Base-by-base conservation (phyloP, 805 yeast species). In the Saccharomycopsis microspora region DNA sequence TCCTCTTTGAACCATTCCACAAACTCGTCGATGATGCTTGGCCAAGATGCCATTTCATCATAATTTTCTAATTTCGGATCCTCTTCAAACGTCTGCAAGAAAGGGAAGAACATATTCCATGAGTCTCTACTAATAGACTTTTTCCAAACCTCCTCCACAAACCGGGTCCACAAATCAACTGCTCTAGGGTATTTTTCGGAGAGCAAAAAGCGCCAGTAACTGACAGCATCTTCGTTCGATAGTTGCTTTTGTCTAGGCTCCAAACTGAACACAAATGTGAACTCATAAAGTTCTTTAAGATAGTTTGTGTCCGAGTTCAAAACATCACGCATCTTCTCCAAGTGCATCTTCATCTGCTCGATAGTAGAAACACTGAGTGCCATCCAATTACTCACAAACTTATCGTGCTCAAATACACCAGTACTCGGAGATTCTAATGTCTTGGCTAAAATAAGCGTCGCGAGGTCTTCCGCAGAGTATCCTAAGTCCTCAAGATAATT, bases 31-130 rank as follows among this genome's bases (percentile, higher is more conserved):
- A 90, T 77, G 11, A 86, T 67, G 46, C 85, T 76, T 4, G 97
- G 98, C 97, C 97, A 90, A 0, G 96, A 85, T 29, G 83, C 88
- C 55, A 75, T 74, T 54, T 82, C 93, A 56, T 83, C 89, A 62
- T 88, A 89, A 3, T 63, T 64, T 10, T 64, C 63, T 4, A 90
- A 66, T 1, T 58, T 53, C 0, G 83, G 76, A 50, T 85, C 84
- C 11, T 60, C 53, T 1, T 75, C 63, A 50, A 70, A 70, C 51
- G 75, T 74, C 46, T 66, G 63, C 57, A 88, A 86, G 48, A 79
- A 77, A 47, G 72, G 72, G 37, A 45, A 40, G 48, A 84, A 66
- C 97, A 89, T 88, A 52, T 75, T 72, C 97, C 97, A 90, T 29
- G 80, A 76, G 58, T 90, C 98, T 53, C 65, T 75, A 4, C 84